Conservation (phyloP, 768 basidiomycete species). For the Kwoniella dendrophila region DNA sequence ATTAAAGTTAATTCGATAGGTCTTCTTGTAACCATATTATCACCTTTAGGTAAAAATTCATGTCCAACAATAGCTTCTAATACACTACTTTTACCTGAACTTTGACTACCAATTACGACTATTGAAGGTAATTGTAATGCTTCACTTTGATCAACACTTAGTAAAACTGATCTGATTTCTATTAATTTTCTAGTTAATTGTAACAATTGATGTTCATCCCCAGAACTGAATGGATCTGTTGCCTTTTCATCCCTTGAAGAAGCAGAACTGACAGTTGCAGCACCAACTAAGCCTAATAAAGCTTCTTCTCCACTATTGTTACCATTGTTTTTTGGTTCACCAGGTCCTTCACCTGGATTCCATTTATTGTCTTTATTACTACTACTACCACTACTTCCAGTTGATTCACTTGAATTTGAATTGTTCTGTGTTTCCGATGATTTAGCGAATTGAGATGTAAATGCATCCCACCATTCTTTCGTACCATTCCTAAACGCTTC, state of each 20-base stretch:
- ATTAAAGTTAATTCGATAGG: slow-evolving; percentile 97
- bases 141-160: slow-evolving; percentile 94
- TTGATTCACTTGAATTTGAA: slow-evolving; percentile 1
- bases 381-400: no score
- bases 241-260: slow-evolving; percentile 52
- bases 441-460: slow-evolving; percentile 36
- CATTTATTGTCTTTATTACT: slow-evolving; percentile 30
- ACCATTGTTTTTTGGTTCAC: slow-evolving; percentile 35
- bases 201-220: slow-evolving; percentile 80
- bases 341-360: slow-evolving; percentile 49
- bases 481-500: slow-evolving; percentile 45
- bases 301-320: slow-evolving; percentile 35
- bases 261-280: slow-evolving; percentile 23
- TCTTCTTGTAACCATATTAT: slow-evolving; percentile 98
- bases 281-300: slow-evolving; percentile 43
- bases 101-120: slow-evolving; percentile 97
- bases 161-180: slow-evolving; percentile 89
- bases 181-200: slow-evolving; percentile 92
- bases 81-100: slow-evolving; percentile 96
- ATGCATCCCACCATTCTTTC: slow-evolving; percentile 53
- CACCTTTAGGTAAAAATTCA: slow-evolving; percentile 96
- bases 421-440: slow-evolving; percentile 3
- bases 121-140: slow-evolving; percentile 93
- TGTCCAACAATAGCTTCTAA: slow-evolving; percentile 96
- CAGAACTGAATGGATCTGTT: slow-evolving; percentile 19